Evolutionary conservation across 2,329 filamentous ascomycete genomes (phyloP).

Genomic region (Verticillium tricorpus): DNA sequence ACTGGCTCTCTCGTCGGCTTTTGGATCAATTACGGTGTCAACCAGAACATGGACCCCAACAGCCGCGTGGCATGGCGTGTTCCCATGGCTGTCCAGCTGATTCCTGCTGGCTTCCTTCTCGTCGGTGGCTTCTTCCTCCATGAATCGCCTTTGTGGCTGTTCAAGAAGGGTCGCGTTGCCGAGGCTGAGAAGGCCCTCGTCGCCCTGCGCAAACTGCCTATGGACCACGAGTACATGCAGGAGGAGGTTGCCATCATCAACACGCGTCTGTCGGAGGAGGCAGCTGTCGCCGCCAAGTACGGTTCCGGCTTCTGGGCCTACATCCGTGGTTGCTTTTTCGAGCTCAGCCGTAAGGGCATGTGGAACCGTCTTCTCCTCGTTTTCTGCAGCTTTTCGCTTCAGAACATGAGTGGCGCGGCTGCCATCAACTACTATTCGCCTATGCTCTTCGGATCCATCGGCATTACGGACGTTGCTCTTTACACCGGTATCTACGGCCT

Average conservation of each 20-base stretch:
- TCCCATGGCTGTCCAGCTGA: constrained; percentile 42
- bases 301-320: constrained; percentile 27
- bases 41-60: constrained; percentile 28
- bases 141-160: constrained; percentile 17
- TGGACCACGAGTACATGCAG: constrained; percentile 35
- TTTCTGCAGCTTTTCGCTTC: constrained; percentile 31
- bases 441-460: constrained; percentile 33
- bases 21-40: constrained; percentile 42
- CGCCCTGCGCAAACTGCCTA: constrained; percentile 38
- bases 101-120: constrained; percentile 39
- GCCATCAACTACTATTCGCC: constrained; percentile 40
- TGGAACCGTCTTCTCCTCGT: constrained; percentile 32
- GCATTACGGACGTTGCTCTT: constrained; percentile 38
- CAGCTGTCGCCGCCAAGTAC: constrained; percentile 23
- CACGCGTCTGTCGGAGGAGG: constrained; percentile 28
- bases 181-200: constrained; percentile 29
- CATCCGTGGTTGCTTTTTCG: constrained; percentile 26
- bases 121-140: constrained; percentile 36
- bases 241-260: constrained; percentile 44
- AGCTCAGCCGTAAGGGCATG: constrained; percentile 34
- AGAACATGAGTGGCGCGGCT: constrained; percentile 25
- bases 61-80: constrained; percentile 38
- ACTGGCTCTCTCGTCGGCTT: constrained; percentile 49
- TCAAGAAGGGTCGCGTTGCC: constrained; percentile 13
- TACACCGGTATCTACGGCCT: constrained; percentile 49